Evolutionary conservation across 768 basidiomycete species (phyloP).

Genomic region (Pholiota molesta): DNA sequence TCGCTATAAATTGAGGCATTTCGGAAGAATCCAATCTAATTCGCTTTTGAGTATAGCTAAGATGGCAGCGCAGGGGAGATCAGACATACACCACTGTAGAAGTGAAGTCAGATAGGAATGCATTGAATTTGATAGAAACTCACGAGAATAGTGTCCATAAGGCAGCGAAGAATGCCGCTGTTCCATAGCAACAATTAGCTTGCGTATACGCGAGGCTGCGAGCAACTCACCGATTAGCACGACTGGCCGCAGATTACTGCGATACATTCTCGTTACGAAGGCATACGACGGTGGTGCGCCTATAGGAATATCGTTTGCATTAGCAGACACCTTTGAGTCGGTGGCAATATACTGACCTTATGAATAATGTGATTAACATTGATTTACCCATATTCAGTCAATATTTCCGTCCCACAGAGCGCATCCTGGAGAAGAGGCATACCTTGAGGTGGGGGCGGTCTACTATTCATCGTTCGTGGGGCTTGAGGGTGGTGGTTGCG

Average conservation of each 20-base stretch:
- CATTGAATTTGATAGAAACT: conserved; percentile 25
- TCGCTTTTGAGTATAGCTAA: background rate
- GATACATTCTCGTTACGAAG: conserved; percentile 59
- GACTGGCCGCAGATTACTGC: conserved; percentile 62
- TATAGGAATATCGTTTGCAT: conserved; percentile 22
- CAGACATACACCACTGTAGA: conserved; percentile 35
- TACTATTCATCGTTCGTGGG: conserved; percentile 32
- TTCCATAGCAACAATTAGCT: conserved; percentile 3
- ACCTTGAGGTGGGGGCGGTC: conserved; percentile 47
- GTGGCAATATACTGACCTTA: background rate
- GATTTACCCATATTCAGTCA: background rate
- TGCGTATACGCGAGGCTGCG: conserved; percentile 5
- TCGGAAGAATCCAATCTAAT: conserved; percentile 65
- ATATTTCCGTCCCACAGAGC: background rate
- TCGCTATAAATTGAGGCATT: conserved; percentile 48
- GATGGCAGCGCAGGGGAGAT: conserved; percentile 6
- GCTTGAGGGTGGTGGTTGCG: conserved; percentile 1
- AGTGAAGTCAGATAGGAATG: background rate
- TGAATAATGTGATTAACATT: background rate
- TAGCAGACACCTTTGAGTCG: background rate
- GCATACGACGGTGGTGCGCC: conserved; percentile 59
- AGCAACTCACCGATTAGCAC: conserved; percentile 45
- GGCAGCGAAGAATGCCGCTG: conserved; percentile 48
- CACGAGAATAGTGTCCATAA: conserved; percentile 70
- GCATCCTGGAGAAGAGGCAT: conserved; percentile 11